phyloP scores from a whole-genome alignment of 2,329 filamentous ascomycete genomes.

The Thelonectria blattea region DNA sequence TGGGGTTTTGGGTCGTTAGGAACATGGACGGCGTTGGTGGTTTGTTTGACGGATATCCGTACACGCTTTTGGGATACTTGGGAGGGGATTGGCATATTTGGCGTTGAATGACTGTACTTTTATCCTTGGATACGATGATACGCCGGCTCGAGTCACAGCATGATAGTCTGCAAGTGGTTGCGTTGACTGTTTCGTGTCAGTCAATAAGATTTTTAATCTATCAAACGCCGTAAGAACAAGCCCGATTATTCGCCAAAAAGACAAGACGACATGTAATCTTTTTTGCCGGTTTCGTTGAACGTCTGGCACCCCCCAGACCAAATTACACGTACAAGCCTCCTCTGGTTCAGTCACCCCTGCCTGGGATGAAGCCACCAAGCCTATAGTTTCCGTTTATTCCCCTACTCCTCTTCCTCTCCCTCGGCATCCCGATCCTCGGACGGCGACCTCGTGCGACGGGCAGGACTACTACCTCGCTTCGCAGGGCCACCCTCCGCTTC shows the following conservation, averaged over 20 bases:
- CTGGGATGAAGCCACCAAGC: too few species aligned
- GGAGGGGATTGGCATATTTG: background rate
- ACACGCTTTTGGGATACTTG: background rate
- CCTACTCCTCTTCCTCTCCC: constrained; percentile 52
- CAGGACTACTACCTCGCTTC: constrained; percentile 33
- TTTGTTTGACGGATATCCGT: constrained; percentile 2
- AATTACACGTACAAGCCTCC: constrained; percentile 19
- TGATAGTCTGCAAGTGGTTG: background rate
- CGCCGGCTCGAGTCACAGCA: background rate
- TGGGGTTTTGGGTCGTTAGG: constrained; percentile 31
- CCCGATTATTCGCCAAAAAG: constrained; percentile 23
- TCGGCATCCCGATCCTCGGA: constrained; percentile 51
- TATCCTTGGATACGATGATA: background rate
- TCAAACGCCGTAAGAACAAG: constrained; percentile 24
- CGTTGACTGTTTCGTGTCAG: constrained; percentile 7
- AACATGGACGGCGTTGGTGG: background rate
- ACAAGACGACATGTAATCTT: constrained; percentile 18
- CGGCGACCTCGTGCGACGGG: constrained; percentile 36
- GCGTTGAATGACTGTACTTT: background rate
- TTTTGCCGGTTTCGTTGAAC: constrained; percentile 7
- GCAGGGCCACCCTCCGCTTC: constrained; percentile 43
- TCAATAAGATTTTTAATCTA: constrained; percentile 20
- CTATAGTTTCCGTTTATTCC: too few species aligned
- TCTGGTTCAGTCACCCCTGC: constrained; percentile 38
- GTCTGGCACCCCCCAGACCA: constrained; percentile 5